Evolutionary conservation across 1,284 basidiomycete genomes (phyloP).

Genomic region (Rhodotorula sp.): DNA sequence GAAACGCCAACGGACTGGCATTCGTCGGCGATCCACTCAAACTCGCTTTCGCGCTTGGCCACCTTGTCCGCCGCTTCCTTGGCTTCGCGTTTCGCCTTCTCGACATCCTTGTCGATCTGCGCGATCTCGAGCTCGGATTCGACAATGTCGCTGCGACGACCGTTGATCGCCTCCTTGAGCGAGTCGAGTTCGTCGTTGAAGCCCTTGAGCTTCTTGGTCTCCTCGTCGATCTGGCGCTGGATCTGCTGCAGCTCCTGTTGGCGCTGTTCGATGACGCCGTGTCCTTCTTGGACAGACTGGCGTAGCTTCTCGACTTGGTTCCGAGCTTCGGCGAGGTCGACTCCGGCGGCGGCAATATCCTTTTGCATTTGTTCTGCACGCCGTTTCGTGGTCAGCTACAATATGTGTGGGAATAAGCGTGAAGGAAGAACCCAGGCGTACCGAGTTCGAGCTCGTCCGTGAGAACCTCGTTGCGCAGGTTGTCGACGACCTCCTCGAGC

Average conservation of each 20-base stretch:
- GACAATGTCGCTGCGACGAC: constrained; percentile 71
- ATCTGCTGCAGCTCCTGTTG: constrained; percentile 51
- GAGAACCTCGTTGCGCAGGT: constrained; percentile 82
- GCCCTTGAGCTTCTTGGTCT: constrained; percentile 77
- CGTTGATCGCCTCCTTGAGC: constrained; percentile 76
- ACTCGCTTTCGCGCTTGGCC: constrained; percentile 68
- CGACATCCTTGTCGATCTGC: constrained; percentile 58
- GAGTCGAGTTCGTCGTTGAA: constrained; percentile 86
- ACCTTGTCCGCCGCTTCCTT: constrained; percentile 46
- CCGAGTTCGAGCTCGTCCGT: constrained; percentile 82
- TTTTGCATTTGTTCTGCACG: constrained; percentile 73
- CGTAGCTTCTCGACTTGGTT: constrained; percentile 62
- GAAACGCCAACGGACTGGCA: constrained; percentile 61
- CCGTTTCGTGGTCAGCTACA: not conserved
- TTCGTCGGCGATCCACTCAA: constrained; percentile 87
- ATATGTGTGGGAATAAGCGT: constrained; percentile 11
- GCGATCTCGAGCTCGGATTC: constrained; percentile 71
- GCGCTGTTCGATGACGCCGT: constrained; percentile 60
- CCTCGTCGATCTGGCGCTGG: constrained; percentile 71
- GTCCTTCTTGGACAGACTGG: constrained; percentile 61
- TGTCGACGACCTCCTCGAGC: constrained; percentile 76
- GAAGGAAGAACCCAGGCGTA: constrained; percentile 46
- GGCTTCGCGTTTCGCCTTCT: constrained; percentile 55
- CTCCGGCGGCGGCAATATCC: constrained; percentile 67
- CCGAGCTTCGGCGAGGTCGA: constrained; percentile 63